Evolutionary conservation across 1,139 yeast species (phyloP).

Genomic region (Saccharomyces hybrid): DNA sequence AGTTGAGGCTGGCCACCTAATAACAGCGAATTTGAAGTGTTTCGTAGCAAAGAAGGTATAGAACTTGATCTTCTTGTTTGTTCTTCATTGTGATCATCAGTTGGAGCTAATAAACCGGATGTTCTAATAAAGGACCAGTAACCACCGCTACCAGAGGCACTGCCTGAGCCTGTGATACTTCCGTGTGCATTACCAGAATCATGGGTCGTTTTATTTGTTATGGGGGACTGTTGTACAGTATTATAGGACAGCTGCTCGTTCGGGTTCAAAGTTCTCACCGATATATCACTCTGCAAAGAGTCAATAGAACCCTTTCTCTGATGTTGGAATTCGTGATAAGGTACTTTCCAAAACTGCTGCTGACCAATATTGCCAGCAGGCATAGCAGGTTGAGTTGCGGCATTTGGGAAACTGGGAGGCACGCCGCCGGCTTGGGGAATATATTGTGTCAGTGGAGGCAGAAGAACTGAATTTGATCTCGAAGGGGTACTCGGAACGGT

Average conservation of each 20-base stretch:
- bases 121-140: constrained; percentile 21
- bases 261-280: constrained; percentile 17
- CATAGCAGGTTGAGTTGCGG: not conserved
- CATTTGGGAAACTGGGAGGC: not conserved
- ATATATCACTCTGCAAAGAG: constrained; percentile 26
- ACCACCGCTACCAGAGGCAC: constrained; percentile 9
- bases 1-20: constrained; percentile 15
- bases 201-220: constrained; percentile 15
- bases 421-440: constrained; percentile 16
- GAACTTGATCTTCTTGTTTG: constrained; percentile 19
- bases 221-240: constrained; percentile 14
- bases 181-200: constrained; percentile 9
- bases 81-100: constrained; percentile 17
- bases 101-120: constrained; percentile 7
- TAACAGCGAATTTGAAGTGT: constrained; percentile 14
- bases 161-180: constrained; percentile 7
- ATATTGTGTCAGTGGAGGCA: constrained; percentile 30
- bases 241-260: constrained; percentile 17
- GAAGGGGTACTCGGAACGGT: constrained; percentile 11
- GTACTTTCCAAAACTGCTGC: constrained; percentile 33
- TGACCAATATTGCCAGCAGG: constrained; percentile 6
- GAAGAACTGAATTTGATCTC: constrained; percentile 15
- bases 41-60: constrained; percentile 20
- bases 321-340: constrained; percentile 29
- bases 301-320: constrained; percentile 28